Conservation (phyloP, 306 rosid species). For the Cicer yamashitae region DNA sequence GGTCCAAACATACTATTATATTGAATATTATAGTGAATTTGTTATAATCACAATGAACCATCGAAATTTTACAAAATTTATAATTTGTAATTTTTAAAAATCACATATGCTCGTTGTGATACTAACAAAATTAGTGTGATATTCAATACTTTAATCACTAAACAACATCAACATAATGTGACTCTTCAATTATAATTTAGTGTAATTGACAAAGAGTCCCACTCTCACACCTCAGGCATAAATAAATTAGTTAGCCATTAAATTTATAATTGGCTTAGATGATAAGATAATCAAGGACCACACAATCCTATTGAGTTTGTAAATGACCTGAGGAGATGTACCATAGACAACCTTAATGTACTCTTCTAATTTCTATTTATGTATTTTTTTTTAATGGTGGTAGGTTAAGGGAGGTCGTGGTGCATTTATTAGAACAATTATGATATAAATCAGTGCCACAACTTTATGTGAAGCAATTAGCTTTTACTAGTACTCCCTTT, state of each 20-base stretch:
- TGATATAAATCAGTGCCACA: constrained; percentile 56
- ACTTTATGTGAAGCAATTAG: constrained; percentile 61
- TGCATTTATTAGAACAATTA: constrained; percentile 56
- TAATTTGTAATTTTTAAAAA: too few relatives aligned
- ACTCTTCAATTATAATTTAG: constrained; percentile 33
- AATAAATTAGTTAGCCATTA: constrained; percentile 20
- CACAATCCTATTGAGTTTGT: constrained; percentile 28
- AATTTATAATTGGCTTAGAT: not conserved
- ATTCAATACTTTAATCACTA: too few relatives aligned
- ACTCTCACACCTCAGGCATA: constrained; percentile 33
- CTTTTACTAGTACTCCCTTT: constrained; percentile 53
- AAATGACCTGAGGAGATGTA: constrained; percentile 37
- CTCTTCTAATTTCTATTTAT: constrained; percentile 27
- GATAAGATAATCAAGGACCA: constrained; percentile 23
- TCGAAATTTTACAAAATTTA: too few relatives aligned
- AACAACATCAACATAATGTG: constrained; percentile 20
- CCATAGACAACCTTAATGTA: constrained; percentile 37
- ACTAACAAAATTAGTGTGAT: too few relatives aligned
- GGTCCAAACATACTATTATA: not conserved
- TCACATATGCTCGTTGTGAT: too few relatives aligned
- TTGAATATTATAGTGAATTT: too few relatives aligned
- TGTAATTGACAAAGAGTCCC: constrained; percentile 37
- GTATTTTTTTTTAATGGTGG: constrained; percentile 39
- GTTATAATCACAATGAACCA: too few relatives aligned
- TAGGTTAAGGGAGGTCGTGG: constrained; percentile 38